phyloP scores from a whole-genome alignment of 179 eudicot genomes.

The Spergularia azorica region DNA sequence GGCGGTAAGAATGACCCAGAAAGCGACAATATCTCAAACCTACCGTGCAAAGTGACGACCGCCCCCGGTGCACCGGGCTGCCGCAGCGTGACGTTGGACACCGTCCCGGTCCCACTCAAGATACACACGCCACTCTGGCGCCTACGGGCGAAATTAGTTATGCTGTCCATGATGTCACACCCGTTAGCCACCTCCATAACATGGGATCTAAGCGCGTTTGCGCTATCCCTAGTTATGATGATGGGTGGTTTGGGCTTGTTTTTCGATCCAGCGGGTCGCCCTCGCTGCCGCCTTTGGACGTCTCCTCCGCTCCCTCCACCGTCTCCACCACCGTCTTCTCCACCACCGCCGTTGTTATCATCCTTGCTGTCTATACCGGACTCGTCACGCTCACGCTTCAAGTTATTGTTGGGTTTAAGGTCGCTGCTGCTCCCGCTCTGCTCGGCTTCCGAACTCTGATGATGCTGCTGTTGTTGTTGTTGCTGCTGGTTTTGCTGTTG shows the following conservation, averaged over 20 bases:
- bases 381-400: slow-evolving; percentile 49
- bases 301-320: slow-evolving; percentile 37
- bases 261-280: slow-evolving; percentile 92
- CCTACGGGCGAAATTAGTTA: slow-evolving; percentile 59
- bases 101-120: slow-evolving; percentile 72
- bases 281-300: slow-evolving; percentile 56
- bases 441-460: slow-evolving; percentile 36
- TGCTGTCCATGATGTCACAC: slow-evolving; percentile 65
- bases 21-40: slow-evolving; percentile 79
- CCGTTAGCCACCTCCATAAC: slow-evolving; percentile 83
- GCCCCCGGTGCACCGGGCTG: slow-evolving; percentile 76
- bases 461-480: slow-evolving; percentile 28
- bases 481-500: slow-evolving; percentile 29
- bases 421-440: slow-evolving; percentile 53
- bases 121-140: slow-evolving; percentile 80
- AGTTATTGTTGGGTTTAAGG: slow-evolving; percentile 22
- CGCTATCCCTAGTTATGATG: slow-evolving; percentile 80
- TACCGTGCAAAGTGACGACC: slow-evolving; percentile 69
- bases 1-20: slow-evolving; percentile 83
- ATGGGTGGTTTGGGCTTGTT: slow-evolving; percentile 94
- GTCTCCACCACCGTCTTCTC: slow-evolving; percentile 15
- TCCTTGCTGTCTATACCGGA: slow-evolving; percentile 29
- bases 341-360: neutral
- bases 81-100: slow-evolving; percentile 66
- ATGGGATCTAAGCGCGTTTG: slow-evolving; percentile 87